These are phyloP conservation scores for Colletotrichum trifolii DNA, from an alignment of 2,329 filamentous ascomycete species.

Conservation along the genomic window DNA sequence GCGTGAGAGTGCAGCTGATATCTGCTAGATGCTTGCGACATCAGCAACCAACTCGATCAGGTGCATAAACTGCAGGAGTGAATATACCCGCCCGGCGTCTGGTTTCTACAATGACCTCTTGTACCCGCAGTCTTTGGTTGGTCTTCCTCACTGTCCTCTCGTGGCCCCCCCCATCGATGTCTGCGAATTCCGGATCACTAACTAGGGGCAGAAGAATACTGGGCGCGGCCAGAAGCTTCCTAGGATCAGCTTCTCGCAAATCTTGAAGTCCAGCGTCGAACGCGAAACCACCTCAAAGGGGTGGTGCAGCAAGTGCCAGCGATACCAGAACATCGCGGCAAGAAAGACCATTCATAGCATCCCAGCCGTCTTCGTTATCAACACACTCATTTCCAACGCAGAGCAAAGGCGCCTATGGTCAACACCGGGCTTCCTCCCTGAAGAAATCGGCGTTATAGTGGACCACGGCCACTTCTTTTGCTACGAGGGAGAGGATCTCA, in stretches of 20 bases:
- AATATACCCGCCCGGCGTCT: constrained; percentile 82
- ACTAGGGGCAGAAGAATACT: constrained; percentile 55
- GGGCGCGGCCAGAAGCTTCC: constrained; percentile 61
- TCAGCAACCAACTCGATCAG: constrained; percentile 78
- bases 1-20: constrained; percentile 39
- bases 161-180: too few relatives aligned
- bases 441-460: constrained; percentile 92
- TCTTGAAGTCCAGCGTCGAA: constrained; percentile 93
- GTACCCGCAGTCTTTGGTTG: constrained; percentile 62
- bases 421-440: constrained; percentile 88
- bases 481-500: constrained; percentile 91
- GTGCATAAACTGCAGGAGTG: constrained; percentile 88
- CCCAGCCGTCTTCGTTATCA: constrained; percentile 88
- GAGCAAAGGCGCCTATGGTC: constrained; percentile 88
- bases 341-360: constrained; percentile 85
- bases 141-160: not conserved
- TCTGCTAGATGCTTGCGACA: constrained; percentile 69
- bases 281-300: constrained; percentile 88
- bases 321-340: constrained; percentile 89
- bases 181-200: constrained; percentile 24
- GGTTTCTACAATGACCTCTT: constrained; percentile 87
- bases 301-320: constrained; percentile 91
- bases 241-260: constrained; percentile 82
- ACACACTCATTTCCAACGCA: constrained; percentile 78
- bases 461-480: constrained; percentile 94